phyloP scores from a whole-genome alignment of 306 rosid genomes.

The Dicorynia guianensis region DNA sequence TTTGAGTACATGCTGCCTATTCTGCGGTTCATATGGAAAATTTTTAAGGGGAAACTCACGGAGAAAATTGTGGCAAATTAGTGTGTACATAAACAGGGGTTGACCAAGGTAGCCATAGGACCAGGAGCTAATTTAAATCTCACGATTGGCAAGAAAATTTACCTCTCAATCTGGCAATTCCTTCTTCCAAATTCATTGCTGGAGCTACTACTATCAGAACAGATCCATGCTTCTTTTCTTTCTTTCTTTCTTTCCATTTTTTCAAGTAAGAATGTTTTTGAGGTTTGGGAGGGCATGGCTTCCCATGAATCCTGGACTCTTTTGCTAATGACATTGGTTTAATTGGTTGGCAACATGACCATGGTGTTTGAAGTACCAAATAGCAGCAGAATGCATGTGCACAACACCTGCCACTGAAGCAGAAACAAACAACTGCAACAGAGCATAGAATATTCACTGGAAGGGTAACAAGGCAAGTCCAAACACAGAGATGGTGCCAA shows the following conservation, averaged over 20 bases:
- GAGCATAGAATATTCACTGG: constrained; percentile 39
- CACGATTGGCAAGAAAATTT: background rate
- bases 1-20: background rate
- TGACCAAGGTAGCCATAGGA: background rate
- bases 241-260: no score
- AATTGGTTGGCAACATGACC: background rate
- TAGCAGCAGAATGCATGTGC: constrained; percentile 47
- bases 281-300: constrained; percentile 1
- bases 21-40: background rate
- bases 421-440: constrained; percentile 30
- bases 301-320: background rate
- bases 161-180: no score
- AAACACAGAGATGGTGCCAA: constrained; percentile 52
- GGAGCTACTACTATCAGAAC: background rate
- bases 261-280: background rate
- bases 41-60: constrained; percentile 6
- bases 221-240: background rate
- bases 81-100: background rate
- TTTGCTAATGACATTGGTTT: background rate
- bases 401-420: constrained; percentile 17
- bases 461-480: constrained; percentile 41
- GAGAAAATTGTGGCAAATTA: background rate
- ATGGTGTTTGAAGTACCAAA: background rate
- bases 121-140: background rate
- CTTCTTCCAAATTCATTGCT: no score